These are phyloP conservation scores for Talaromyces sp. DNA, from an alignment of 2,329 filamentous ascomycete genomes.

Conservation along the genomic window DNA sequence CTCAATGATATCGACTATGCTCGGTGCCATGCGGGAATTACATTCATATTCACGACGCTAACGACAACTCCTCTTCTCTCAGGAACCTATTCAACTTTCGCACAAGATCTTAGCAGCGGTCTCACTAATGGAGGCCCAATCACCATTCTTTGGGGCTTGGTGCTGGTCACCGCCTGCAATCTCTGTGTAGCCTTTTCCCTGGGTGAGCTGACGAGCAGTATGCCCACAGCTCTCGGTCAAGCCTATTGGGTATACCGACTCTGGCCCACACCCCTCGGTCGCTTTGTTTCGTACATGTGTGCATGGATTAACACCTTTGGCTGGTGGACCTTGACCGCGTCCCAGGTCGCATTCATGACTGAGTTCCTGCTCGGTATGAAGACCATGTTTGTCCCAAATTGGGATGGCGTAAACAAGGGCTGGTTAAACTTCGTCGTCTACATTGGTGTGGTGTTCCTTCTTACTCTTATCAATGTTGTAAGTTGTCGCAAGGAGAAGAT, in stretches of 20 bases:
- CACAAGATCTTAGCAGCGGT: conserved; percentile 56
- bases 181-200: conserved; percentile 58
- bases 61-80: not conserved
- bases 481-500: conserved; percentile 54
- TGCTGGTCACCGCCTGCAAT: conserved; percentile 57
- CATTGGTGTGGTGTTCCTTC: conserved; percentile 51
- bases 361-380: conserved; percentile 62
- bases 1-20: too few species aligned
- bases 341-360: conserved; percentile 61
- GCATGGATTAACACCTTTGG: conserved; percentile 65
- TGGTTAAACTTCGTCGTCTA: conserved; percentile 62
- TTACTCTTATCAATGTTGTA: conserved; percentile 56
- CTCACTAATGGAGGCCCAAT: conserved; percentile 59
- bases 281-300: conserved; percentile 59
- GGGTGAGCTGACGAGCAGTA: conserved; percentile 60
- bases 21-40: too few species aligned
- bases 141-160: conserved; percentile 59
- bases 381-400: conserved; percentile 54
- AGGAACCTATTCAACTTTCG: conserved; percentile 61
- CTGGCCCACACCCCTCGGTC: conserved; percentile 44
- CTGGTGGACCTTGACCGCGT: conserved; percentile 61
- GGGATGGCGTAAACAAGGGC: conserved; percentile 48
- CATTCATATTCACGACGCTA: too few species aligned
- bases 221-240: conserved; percentile 64
- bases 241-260: conserved; percentile 59